Evolutionary conservation across 768 basidiomycete genomes (phyloP).

Genomic region (Leccinellum luteum): DNA sequence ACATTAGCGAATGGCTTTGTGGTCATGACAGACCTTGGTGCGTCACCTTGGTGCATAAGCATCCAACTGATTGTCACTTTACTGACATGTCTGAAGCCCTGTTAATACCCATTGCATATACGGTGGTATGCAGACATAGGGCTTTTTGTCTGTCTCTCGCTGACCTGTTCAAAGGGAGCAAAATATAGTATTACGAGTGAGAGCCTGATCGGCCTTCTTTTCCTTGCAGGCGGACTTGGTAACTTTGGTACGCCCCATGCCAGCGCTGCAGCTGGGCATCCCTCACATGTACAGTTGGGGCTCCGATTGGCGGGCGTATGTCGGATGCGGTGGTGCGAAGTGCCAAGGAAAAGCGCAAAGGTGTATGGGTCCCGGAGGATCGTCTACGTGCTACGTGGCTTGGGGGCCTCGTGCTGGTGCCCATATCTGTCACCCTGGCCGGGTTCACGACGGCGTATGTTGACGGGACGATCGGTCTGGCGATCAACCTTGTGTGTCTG

Average conservation of each 20-base stretch:
- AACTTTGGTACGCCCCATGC: slow-evolving; percentile 21
- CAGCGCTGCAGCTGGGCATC: background rate
- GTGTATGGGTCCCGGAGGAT: slow-evolving; percentile 67
- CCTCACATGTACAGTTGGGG: slow-evolving; percentile 44
- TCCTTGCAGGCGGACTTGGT: slow-evolving; percentile 27
- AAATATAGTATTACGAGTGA: slow-evolving; percentile 25
- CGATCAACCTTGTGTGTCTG: slow-evolving; percentile 50
- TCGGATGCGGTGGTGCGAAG: slow-evolving; percentile 53
- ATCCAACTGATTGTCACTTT: background rate
- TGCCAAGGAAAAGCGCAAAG: slow-evolving; percentile 48
- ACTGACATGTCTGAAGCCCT: slow-evolving; percentile 30
- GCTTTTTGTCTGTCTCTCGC: background rate
- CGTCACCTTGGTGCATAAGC: slow-evolving; percentile 23
- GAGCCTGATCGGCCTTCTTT: slow-evolving; percentile 21
- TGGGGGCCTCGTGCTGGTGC: slow-evolving; percentile 49
- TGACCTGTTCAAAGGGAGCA: slow-evolving; percentile 41
- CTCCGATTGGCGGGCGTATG: slow-evolving; percentile 54
- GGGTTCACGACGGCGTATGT: slow-evolving; percentile 53
- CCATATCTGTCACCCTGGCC: slow-evolving; percentile 46
- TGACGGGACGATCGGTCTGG: slow-evolving; percentile 47
- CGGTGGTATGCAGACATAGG: slow-evolving; percentile 45
- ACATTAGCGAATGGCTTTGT: slow-evolving; percentile 38
- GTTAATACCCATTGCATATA: slow-evolving; percentile 62
- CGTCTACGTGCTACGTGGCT: slow-evolving; percentile 52
- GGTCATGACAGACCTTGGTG: slow-evolving; percentile 31